Base-by-base conservation (phyloP, 2,329 filamentous ascomycete genomes). In the Trichoderma citrinoviride region DNA sequence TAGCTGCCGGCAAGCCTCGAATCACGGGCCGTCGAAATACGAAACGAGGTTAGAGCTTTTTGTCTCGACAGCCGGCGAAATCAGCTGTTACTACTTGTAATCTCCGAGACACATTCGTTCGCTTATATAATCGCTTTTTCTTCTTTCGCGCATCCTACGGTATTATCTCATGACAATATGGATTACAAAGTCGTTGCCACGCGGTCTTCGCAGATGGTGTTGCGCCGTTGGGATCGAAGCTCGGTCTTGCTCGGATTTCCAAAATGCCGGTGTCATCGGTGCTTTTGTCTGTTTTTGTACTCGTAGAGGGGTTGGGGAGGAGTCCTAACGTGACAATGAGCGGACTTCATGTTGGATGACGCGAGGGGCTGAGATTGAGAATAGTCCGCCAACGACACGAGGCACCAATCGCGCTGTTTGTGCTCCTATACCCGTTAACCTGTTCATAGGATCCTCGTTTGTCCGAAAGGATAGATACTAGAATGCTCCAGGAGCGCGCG, bases 181-280 rank as follows among this genome's bases (percentile, higher is more conserved):
- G 33, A 23, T 17, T n/a, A 43, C 25, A 8, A 17, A 23, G 43
- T 1, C 29, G 4, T 14, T 37, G 3, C 7, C 25, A 3, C 10
- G 10, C 40, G 54, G 54, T 10, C 27, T 57, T 43, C 58, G 58
- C 37, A 29, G 12, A 7, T 43, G 2, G 3, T 29, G 37, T 15
- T n/a, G 14, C 23, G 8, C 47, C 58, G 54, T 19, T 52, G 17
- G 47, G 37, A 33, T 33, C 14, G 23, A n/a, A 14, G 3, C 47
- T 61, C 58, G 58, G 58, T 41, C 37, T 61, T 53, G 37, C 58
- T 61, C 58, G 58, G 58, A 52, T 33, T 49, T 61, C 46, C 47
- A 40, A 53, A 53, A 43, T 61, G 58, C 58, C 47, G n/a, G 46
- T 61, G 14, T 21, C 25, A 6, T 21, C 33, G 19, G 5, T 10